Evolutionary conservation across 495 filamentous ascomycete species (phyloP), one percentile per base, ranked within the genome.

Genomic region (Aspergillus heteromorphus): DNA sequence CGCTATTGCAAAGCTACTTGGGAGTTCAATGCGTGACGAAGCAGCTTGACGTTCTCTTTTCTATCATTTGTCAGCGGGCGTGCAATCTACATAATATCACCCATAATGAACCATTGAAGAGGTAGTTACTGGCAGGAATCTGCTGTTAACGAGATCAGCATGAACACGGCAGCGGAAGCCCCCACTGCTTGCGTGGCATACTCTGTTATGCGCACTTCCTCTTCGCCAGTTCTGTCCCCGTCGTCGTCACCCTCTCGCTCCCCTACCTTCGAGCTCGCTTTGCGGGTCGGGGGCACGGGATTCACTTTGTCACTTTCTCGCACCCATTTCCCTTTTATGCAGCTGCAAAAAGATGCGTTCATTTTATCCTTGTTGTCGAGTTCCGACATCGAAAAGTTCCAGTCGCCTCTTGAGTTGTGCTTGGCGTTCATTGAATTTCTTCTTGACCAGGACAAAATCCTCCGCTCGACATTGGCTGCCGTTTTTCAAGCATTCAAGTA

Each of bases 351-450:
- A 30, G 45, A 56, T 25, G 43, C 52, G 0, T 64, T 58, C 18
- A 30, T 60, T n/a, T 50, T 27, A 6, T 58, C 41, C 0, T 27
- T 21, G 10, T 40, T 49, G 10, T n/a, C 38, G 9, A 11, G 9
- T 4, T 17, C 34, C 9, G 17, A 27, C 16, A 18, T 14, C 4
- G 19, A 45, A 6, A 16, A 17, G 11, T 20, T 40, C 2, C 14
- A 23, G 18, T 45, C 57, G 1, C 11, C 48, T 16, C 17, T 45
- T 14, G 43, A 49, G 3, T 21, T 63, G 38, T 57, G 54, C 6
- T 29, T 63, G 13, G 29, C 13, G 4, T 64, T 50, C 23, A 19
- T 63, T 7, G 56, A 59, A 4, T 58, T 56, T 34, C 49, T 60
- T 14, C 31, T 56, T 16, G 9, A 13, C 3, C 45, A 50, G 25